Conservation (phyloP, 352 stramenopile genomes). For the Phytopythium chamaehyphon region DNA sequence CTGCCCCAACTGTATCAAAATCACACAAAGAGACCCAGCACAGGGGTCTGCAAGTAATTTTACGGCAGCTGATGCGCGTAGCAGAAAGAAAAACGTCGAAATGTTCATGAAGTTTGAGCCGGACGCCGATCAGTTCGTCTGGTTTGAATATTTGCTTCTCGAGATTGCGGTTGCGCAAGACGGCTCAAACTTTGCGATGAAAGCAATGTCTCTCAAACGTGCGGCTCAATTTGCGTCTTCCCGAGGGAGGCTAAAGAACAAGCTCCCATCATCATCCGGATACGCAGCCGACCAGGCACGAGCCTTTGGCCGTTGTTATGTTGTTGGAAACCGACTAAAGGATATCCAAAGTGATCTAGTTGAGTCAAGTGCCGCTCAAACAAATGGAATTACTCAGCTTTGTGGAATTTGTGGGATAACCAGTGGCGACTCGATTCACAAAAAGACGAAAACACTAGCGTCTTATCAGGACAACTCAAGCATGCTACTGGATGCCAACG, state of each 20-base stretch:
- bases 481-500: not conserved
- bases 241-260: slow-evolving; percentile 13
- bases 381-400: not conserved
- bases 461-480: not conserved
- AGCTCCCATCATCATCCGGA: slow-evolving; percentile 9
- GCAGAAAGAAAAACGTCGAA: not conserved
- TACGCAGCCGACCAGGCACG: slow-evolving; percentile 29
- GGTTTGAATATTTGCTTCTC: slow-evolving; percentile 50
- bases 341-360: slow-evolving; percentile 40
- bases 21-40: not conserved
- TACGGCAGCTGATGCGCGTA: not conserved
- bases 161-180: slow-evolving; percentile 48
- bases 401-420: not conserved
- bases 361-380: not conserved
- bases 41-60: too few relatives aligned
- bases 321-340: slow-evolving; percentile 24
- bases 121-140: slow-evolving; percentile 46
- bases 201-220: slow-evolving; percentile 9
- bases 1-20: slow-evolving; percentile 43
- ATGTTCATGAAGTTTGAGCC: slow-evolving; percentile 40
- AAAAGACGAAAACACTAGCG: not conserved
- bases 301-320: slow-evolving; percentile 27
- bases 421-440: too few relatives aligned
- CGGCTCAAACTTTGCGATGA: slow-evolving; percentile 32
- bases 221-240: not conserved